Percentiles rank a stretch among this genome's conserved stretches.
phyloP scores from a whole-genome alignment of 2,329 filamentous ascomycete species.

The Ampelomyces quisqualis region DNA sequence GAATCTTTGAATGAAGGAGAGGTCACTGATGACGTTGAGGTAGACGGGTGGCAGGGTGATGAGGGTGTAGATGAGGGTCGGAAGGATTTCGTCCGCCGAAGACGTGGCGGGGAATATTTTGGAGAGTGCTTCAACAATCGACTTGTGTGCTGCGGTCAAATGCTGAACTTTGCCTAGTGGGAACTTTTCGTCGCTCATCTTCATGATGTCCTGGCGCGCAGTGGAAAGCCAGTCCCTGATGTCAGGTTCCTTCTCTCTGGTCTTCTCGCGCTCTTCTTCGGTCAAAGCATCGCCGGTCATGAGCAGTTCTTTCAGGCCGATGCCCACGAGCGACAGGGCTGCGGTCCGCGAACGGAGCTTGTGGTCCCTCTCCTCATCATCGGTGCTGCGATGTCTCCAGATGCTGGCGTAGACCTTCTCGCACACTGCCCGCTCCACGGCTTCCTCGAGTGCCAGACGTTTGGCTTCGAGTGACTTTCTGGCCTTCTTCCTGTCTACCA shows the following conservation, averaged over 20 bases:
- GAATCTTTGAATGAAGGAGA: constrained; percentile 93
- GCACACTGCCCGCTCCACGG: constrained; percentile 81
- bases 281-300: constrained; percentile 57
- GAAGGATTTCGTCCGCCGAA: constrained; percentile 94
- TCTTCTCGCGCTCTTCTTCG: constrained; percentile 57
- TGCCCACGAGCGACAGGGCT: constrained; percentile 85
- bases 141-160: constrained; percentile 85
- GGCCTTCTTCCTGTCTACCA: constrained; percentile 75
- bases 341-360: constrained; percentile 93
- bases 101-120: constrained; percentile 69
- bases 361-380: constrained; percentile 93
- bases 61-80: constrained; percentile 92
- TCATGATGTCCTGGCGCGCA: constrained; percentile 66
- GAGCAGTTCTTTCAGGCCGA: constrained; percentile 79
- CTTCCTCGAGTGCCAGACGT: constrained; percentile 77
- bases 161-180: constrained; percentile 89
- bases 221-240: constrained; percentile 71
- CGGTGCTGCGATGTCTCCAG: constrained; percentile 85
- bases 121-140: constrained; percentile 83
- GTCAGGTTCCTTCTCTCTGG: constrained; percentile 57
- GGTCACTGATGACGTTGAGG: constrained; percentile 87
- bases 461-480: constrained; percentile 78
- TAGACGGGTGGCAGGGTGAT: constrained; percentile 86
- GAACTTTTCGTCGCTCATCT: constrained; percentile 84
- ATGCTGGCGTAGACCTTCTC: constrained; percentile 82